Evolutionary conservation across 257 asterid species (phyloP).

Genomic region (Nicotiana otophora): DNA sequence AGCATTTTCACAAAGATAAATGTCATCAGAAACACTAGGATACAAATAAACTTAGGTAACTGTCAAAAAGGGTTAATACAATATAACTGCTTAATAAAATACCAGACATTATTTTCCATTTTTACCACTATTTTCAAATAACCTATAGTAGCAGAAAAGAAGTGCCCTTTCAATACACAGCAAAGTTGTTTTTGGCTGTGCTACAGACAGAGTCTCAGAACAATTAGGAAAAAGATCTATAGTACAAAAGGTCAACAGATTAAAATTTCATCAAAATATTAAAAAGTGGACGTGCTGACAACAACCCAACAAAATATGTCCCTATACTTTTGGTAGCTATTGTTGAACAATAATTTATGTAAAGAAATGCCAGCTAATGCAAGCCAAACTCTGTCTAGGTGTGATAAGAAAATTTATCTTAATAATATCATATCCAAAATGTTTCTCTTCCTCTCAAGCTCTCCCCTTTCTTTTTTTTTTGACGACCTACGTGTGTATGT

Average conservation of each 20-base stretch:
- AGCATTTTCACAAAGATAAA: not conserved
- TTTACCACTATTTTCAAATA: not conserved
- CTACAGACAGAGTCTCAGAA: not conserved
- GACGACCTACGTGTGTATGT: too few relatives aligned
- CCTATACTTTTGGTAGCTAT: not conserved
- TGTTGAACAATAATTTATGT: not conserved
- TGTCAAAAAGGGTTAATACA: not conserved
- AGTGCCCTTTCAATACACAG: not conserved
- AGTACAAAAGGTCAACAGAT: not conserved
- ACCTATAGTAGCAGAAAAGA: not conserved
- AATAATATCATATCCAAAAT: not conserved
- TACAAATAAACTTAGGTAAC: not conserved
- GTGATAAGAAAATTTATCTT: not conserved
- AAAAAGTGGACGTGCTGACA: not conserved
- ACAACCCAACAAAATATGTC: not conserved
- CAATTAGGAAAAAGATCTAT: not conserved
- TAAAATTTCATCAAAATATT: not conserved
- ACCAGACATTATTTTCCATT: not conserved
- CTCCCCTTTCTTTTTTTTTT: not conserved
- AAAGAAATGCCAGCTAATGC: not conserved
- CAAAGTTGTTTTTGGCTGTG: not conserved
- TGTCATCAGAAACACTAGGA: not conserved
- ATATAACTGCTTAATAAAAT: not conserved
- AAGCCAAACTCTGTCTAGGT: not conserved
- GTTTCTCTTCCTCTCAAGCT: not conserved